These are phyloP conservation scores for Stagonosporopsis chrysanthemi DNA, from an alignment of 2,329 filamentous ascomycete genomes.

Conservation along the genomic window DNA sequence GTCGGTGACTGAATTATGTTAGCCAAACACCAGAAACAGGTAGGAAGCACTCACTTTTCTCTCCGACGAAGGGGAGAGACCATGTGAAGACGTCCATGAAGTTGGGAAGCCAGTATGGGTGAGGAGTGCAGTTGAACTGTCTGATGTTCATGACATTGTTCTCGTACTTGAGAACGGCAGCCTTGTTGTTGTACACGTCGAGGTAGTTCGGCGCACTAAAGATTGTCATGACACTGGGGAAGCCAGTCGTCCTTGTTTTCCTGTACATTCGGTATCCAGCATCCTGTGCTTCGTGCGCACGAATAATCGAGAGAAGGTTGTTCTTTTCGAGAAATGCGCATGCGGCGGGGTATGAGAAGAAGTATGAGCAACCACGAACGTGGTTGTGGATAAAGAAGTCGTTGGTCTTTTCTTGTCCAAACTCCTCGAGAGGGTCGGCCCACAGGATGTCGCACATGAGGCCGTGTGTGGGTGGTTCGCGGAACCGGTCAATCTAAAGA, in stretches of 20 bases:
- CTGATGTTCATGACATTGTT: slow-evolving; percentile 99
- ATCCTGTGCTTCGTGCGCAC: slow-evolving; percentile 97
- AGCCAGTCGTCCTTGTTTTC: slow-evolving; percentile 96
- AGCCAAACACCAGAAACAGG: slow-evolving; percentile 16
- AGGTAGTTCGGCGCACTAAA: slow-evolving; percentile 99
- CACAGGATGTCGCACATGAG: slow-evolving; percentile 99
- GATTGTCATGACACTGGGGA: slow-evolving; percentile 99
- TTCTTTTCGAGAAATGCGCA: slow-evolving; percentile 99
- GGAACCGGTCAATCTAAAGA: slow-evolving; percentile 89
- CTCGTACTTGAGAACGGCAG: slow-evolving; percentile 97
- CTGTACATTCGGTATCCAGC: slow-evolving; percentile 99
- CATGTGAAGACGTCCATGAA: slow-evolving; percentile 99
- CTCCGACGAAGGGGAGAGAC: slow-evolving; percentile 97
- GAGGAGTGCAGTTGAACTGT: slow-evolving; percentile 99
- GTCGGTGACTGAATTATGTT: slow-evolving; percentile 71
- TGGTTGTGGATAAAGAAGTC: slow-evolving; percentile 99
- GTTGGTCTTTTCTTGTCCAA: slow-evolving; percentile 97
- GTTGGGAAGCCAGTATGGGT: slow-evolving; percentile 99
- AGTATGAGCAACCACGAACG: slow-evolving; percentile 97
- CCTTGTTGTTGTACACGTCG: slow-evolving; percentile 99
- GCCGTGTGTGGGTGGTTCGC: slow-evolving; percentile 94
- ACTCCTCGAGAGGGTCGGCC: slow-evolving; percentile 97
- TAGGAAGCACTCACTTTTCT: slow-evolving; percentile 67
- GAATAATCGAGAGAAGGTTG: slow-evolving; percentile 94
- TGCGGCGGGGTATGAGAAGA: slow-evolving; percentile 97